These are phyloP conservation scores for Astrephomene gubernaculifera DNA, from an alignment of 139 green algal genomes.

Conservation along the genomic window DNA sequence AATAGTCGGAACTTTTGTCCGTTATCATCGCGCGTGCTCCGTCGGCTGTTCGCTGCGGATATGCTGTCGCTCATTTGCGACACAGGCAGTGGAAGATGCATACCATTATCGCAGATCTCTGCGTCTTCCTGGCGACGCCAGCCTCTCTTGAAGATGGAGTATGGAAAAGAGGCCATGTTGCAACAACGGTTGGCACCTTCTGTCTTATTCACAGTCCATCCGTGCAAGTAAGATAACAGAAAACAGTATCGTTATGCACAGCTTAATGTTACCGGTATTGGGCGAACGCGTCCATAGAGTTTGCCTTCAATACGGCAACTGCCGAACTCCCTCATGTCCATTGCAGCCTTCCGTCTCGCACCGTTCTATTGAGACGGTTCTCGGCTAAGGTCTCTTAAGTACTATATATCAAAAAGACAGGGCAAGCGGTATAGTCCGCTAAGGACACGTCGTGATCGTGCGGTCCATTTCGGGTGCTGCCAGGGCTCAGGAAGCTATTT, in stretches of 20 bases:
- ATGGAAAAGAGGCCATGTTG: conserved; percentile 18
- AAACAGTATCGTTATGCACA: background rate
- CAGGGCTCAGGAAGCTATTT: too few species aligned
- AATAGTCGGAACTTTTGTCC: conserved; percentile 3
- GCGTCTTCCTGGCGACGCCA: background rate
- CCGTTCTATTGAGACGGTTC: too few species aligned
- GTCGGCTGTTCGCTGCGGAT: background rate
- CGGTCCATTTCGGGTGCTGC: background rate
- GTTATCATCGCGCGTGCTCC: background rate
- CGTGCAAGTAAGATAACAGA: background rate
- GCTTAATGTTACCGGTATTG: background rate
- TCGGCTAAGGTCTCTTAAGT: too few species aligned
- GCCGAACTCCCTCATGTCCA: background rate
- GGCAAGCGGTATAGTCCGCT: background rate
- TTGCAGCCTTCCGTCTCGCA: too few species aligned
- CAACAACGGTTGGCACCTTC: too few species aligned
- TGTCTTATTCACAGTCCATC: too few species aligned
- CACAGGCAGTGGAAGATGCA: conserved; percentile 20
- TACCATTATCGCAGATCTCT: background rate
- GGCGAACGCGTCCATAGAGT: background rate
- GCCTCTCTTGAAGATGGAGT: conserved; percentile 10
- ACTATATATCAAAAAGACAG: background rate
- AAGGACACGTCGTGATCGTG: background rate
- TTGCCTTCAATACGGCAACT: background rate
- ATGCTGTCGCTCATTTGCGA: background rate